Base-by-base conservation (phyloP, 257 asterid species). In the Apocynum venetum region DNA sequence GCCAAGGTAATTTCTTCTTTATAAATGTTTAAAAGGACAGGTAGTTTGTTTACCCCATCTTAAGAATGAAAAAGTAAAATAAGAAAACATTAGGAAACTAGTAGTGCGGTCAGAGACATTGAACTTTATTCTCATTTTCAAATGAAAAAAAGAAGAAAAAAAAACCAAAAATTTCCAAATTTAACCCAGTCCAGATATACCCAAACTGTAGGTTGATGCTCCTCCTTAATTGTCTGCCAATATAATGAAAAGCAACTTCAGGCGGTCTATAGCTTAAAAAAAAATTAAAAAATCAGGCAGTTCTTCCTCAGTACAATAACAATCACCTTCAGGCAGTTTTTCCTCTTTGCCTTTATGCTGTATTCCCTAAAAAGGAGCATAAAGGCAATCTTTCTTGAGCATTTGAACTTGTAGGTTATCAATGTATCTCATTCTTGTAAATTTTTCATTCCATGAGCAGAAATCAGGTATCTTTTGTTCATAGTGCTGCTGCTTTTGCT, bases 1-100 rank as follows among this genome's bases (percentile, higher is more conserved):
- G 66, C 17, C 44, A 46, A 78, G 78, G 77, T 78, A 79, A 77
- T 60, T 72, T 47, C 59, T 56, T 68, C 53, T 44, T 51, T 74
- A 59, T 17, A 67, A 48, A 67, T 52, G 56, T 40, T 15, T 53
- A 13, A 1, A 4, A 49, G 40, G 51, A 9, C 49, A 35, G 64
- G 6, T 35, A 12, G n/a, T 20, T 15, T n/a, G 15, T 11, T 36
- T 31, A 70, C 10, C 31, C 20, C 3, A 0, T 6, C 47, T 20
- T 35, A 1, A 6, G 10, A 3, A 35, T 31, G 3, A 0, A 36
- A 31, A 72, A 49, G 61, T 8, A 17, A 31, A 71, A 31, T 35
- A 6, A 8, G 9, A 6, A 13, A 51, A 20, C 49, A 3, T 20
- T 44, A 20, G 40, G 15, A 17, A 47, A 69, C 35, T 14, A 44